phyloP scores from a whole-genome alignment of 2,329 filamentous ascomycete species.

The Sporothrix schenckii region DNA sequence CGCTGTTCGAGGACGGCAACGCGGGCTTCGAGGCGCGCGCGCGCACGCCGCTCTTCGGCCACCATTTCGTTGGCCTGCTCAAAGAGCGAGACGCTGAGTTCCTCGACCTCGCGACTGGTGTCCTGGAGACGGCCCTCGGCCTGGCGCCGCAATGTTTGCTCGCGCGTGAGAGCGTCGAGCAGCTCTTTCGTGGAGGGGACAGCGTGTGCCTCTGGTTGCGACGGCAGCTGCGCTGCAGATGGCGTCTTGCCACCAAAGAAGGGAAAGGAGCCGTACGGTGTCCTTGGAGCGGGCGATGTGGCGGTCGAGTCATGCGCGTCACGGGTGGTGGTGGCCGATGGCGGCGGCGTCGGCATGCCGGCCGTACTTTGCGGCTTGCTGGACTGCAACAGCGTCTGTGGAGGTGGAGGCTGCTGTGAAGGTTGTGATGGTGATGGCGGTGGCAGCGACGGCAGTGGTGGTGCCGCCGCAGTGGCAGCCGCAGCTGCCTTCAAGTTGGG shows the following conservation, averaged over 20 bases:
- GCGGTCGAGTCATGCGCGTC: conserved; percentile 33
- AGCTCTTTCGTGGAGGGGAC: conserved; percentile 52
- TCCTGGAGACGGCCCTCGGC: conserved; percentile 70
- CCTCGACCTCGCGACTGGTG: conserved; percentile 74
- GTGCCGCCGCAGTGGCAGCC: conserved; percentile 17
- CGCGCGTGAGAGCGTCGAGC: conserved; percentile 65
- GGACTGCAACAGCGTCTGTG: conserved; percentile 32
- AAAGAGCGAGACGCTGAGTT: conserved; percentile 74
- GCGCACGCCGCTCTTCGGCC: conserved; percentile 70
- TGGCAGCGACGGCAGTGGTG: conserved; percentile 14
- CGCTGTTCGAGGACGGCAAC: conserved; percentile 69
- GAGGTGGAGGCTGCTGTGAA: not conserved
- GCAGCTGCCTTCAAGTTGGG: conserved; percentile 43
- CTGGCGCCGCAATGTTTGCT: conserved; percentile 66
- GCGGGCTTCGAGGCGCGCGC: conserved; percentile 71
- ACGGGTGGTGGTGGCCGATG: conserved; percentile 29
- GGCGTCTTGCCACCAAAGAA: conserved; percentile 23
- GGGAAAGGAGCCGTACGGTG: conserved; percentile 29
- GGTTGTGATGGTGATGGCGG: conserved; percentile 37
- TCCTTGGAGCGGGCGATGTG: conserved; percentile 33
- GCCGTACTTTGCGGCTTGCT: not conserved
- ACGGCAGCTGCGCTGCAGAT: conserved; percentile 30
- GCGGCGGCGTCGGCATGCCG: conserved; percentile 31
- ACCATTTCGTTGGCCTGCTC: conserved; percentile 89
- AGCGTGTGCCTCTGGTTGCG: conserved; percentile 23